A percentile compares a stretch with the other conserved stretches of the same genome.
Conservation (phyloP, 2,329 filamentous ascomycete genomes). For the Golovinomyces cichoracearum region DNA sequence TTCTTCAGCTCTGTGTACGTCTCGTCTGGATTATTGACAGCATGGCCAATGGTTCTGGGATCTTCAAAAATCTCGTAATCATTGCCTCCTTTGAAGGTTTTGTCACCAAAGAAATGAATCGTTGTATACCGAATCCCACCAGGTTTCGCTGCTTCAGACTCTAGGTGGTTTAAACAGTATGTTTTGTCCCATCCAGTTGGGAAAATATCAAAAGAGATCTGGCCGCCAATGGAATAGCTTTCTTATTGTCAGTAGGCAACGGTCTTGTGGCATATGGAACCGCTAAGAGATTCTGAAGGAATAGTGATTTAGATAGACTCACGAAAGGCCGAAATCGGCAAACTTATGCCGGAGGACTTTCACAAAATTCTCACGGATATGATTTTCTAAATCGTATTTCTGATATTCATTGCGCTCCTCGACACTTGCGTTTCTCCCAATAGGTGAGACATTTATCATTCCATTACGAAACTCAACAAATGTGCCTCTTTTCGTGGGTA, state of each 20-base stretch:
- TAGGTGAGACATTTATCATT: constrained; percentile 67
- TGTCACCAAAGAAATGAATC: constrained; percentile 97
- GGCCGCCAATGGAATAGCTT: constrained; percentile 80
- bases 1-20: constrained; percentile 58
- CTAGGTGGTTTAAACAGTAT: constrained; percentile 74
- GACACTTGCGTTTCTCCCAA: constrained; percentile 62
- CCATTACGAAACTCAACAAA: constrained; percentile 77
- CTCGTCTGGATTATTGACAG: constrained; percentile 57
- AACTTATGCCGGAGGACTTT: constrained; percentile 55
- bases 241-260: constrained; percentile 1
- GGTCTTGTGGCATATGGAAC: too few species aligned
- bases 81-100: constrained; percentile 73
- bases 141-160: constrained; percentile 45
- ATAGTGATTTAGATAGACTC: constrained; percentile 17
- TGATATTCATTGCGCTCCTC: constrained; percentile 65
- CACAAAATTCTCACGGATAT: constrained; percentile 54
- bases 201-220: constrained; percentile 98
- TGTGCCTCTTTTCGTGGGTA: constrained; percentile 60
- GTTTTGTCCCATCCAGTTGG: constrained; percentile 96
- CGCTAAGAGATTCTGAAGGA: neutral
- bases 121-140: constrained; percentile 55
- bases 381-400: constrained; percentile 51
- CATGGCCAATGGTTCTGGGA: constrained; percentile 56
- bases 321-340: constrained; percentile 61
- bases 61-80: constrained; percentile 87